Evolutionary conservation across 371 early-diverging fungal genomes (phyloP).

Genomic region (Zopfochytrium polystomum): DNA sequence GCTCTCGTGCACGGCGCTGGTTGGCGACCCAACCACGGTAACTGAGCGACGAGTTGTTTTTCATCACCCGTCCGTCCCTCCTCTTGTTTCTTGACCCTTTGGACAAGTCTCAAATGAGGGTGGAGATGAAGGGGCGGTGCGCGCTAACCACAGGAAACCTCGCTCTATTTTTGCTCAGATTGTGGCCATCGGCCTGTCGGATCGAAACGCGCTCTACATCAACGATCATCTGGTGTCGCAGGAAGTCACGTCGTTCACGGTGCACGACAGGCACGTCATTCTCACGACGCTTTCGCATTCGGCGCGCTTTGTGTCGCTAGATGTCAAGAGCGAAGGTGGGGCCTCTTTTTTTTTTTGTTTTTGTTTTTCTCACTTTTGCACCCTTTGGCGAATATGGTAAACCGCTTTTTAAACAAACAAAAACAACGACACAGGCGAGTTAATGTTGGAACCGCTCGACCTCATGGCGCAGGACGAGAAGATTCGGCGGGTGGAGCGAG

Average conservation of each 20-base stretch:
- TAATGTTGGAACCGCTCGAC: conserved; percentile 10
- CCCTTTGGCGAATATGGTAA: no score
- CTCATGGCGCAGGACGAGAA: conserved; percentile 59
- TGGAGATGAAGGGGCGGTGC: no score
- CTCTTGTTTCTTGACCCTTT: no score
- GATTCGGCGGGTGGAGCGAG: conserved; percentile 84
- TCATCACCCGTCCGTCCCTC: no score
- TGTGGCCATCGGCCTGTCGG: conserved; percentile 78
- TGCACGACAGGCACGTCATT: conserved; percentile 78
- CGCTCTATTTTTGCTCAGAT: no score
- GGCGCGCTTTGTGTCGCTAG: conserved; percentile 67
- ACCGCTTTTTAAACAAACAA: no score
- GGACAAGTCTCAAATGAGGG: no score
- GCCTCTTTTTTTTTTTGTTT: background rate
- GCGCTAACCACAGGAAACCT: no score
- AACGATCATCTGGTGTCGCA: conserved; percentile 65
- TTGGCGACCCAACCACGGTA: no score
- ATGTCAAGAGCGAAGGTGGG: conserved; percentile 14
- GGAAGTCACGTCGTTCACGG: conserved; percentile 81
- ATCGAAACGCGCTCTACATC: conserved; percentile 77
- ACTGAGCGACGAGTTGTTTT: no score
- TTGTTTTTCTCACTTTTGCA: conserved; percentile 1
- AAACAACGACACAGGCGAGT: conserved; percentile 1
- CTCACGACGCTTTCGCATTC: conserved; percentile 83
- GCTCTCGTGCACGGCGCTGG: conserved; percentile 61